Evolutionary conservation across 192 early-diverging fungal genomes (phyloP).

Genomic region (Coemansia sp.): DNA sequence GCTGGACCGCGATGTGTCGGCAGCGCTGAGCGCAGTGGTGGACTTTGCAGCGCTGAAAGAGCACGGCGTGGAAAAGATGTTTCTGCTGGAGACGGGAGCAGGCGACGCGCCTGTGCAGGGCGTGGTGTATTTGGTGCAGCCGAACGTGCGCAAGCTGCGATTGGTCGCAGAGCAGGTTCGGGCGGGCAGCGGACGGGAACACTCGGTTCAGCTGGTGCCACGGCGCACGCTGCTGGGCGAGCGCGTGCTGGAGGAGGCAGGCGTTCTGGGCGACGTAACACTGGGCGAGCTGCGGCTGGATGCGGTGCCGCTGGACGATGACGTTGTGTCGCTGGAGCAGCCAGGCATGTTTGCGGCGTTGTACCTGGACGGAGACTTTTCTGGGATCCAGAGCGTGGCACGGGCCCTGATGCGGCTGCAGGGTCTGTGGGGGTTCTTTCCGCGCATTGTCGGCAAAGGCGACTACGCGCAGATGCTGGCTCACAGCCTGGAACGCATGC

Average conservation of each 20-base stretch:
- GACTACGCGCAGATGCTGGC: conserved; percentile 69
- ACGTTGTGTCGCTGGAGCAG: conserved; percentile 86
- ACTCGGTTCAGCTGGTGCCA: conserved; percentile 84
- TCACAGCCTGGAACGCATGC: conserved; percentile 80
- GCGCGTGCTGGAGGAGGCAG: conserved; percentile 89
- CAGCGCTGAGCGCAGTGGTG: conserved; percentile 79
- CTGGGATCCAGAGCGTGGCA: conserved; percentile 35
- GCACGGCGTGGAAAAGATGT: conserved; percentile 95
- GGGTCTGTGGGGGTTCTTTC: conserved; percentile 82
- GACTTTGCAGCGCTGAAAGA: conserved; percentile 90
- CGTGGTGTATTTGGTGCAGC: conserved; percentile 83
- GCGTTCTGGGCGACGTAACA: conserved; percentile 81
- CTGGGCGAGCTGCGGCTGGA: conserved; percentile 90
- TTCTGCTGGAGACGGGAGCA: conserved; percentile 67
- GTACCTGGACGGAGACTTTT: conserved; percentile 61
- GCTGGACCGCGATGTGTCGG: conserved; percentile 79
- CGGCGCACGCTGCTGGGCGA: conserved; percentile 87
- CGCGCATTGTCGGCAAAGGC: conserved; percentile 88
- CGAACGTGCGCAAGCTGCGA: conserved; percentile 75
- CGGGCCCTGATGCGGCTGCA: conserved; percentile 88
- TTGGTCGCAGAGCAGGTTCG: conserved; percentile 65
- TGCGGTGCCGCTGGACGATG: conserved; percentile 84
- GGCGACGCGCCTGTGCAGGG: conserved; percentile 66
- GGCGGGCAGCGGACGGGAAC: conserved; percentile 39
- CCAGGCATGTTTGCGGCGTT: conserved; percentile 79